Base-by-base conservation (phyloP, 768 basidiomycete species). In the Xerocomellus dryophilus region DNA sequence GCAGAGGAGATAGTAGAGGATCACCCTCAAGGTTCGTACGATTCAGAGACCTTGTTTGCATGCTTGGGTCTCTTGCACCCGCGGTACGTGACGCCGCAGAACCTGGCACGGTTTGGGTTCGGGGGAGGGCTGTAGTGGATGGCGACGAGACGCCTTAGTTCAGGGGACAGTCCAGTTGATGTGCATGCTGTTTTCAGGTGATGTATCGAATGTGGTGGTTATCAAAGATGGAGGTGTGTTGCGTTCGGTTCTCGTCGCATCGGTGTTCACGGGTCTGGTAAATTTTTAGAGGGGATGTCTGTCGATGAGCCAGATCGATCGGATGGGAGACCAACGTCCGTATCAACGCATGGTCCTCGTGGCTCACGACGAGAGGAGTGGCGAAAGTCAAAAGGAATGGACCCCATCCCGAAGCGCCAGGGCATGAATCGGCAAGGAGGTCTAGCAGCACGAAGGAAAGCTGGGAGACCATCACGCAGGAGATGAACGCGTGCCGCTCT, bases 281-380 rank as follows among this genome's bases (percentile, higher is more conserved):
- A 25, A 25, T 25, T 7, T 49, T 10, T 59, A 76, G 84, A 81
- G 56, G 70, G 73, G 5, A 86, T 85, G 83, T 73, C 75, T 48
- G 64, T 85, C 39, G 86, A 90, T 47, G 62, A 55, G 42, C 53
- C 60, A 4, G 58, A 43, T 36, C 53, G 41, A 47, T 44, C 65
- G n/a, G 50, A 69, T 23, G 69, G 70, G 43, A 60, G 61, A 53
- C 47, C 72, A 5, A 67, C 66, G 45, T 68, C 66, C 20, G 77
- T 93, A 57, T 93, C 92, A 9, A 95, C 93, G 3, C 90, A 93
- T 62, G 93, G 92, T 12, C 80, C 85, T 3, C 82, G 91, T 31
- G 75, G 78, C 46, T 88, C 89, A 44, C 76, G 93, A 55, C 78
- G 89, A 58, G 92, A 93, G 66, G 77, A 83, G 59, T 95, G 93